Base-by-base conservation (phyloP, 1,284 basidiomycete genomes). In the Puccinia sorghi region DNA sequence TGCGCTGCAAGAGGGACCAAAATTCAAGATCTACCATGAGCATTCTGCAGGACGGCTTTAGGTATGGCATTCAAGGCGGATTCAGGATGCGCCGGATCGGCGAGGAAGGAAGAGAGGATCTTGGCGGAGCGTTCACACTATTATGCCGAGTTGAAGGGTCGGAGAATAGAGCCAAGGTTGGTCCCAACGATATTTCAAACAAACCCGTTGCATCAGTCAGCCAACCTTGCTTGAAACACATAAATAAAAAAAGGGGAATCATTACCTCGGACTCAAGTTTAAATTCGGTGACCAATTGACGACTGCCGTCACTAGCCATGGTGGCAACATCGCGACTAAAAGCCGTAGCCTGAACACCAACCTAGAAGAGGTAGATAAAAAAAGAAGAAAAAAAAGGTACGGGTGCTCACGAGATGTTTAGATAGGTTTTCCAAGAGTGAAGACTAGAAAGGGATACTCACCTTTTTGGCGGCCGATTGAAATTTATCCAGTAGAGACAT, bases 11-110 rank as follows among this genome's bases (percentile, higher is more conserved):
- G 20, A n/a, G 43, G 63, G 12, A 43, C 12, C 3, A n/a, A 13
- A 25, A 48, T 41, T 66, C 0, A 32, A 20, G n/a, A 27, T 43
- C 5, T n/a, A 77, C 74, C 88, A 91, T 90, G 80, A 46, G 96
- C 94, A 79, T 90, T 88, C 81, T 93, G 91, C 17, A 99, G 86
- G 61, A 99, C 94, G 22, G 91, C 92, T 85, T 97, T 97, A 11
- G 97, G 97, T 82, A 99, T 93, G 6, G 95, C 86, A 85, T 98
- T 97, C 80, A 99, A 89, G 0, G 96, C 96, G 54, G 93, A 93
- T 83, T 93, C 89, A 13, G 94, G 94, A 81, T 91, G 88, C 46
- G 89, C 88, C 15, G 96, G 95, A 85, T 97, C 91, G 80, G 96
- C 96, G 94, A 83, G 27, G 79, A 64, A 22, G n/a, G 80, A 74